Evolutionary conservation across 2,329 filamentous ascomycete genomes (phyloP).

Genomic region (Aspergillus sp.): DNA sequence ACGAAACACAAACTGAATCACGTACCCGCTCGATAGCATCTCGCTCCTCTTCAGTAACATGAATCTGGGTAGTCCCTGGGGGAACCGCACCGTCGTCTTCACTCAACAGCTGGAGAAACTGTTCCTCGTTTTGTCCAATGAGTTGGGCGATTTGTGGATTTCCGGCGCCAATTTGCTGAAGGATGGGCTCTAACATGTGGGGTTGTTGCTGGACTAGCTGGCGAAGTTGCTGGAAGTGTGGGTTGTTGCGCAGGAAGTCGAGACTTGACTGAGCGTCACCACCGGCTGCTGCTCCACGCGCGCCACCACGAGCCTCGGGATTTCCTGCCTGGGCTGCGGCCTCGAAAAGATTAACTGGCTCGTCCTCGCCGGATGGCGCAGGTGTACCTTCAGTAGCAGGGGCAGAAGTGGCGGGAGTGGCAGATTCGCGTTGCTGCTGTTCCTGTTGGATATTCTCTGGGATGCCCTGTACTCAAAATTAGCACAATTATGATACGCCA

Average conservation of each 20-base stretch:
- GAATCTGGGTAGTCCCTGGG: conserved; percentile 85
- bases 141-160: conserved; percentile 93
- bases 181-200: conserved; percentile 96
- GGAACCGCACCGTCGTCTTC: conserved; percentile 87
- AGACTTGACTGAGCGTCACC: conserved; percentile 73
- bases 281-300: conserved; percentile 49
- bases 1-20: conserved; percentile 24
- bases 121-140: conserved; percentile 88
- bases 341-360: conserved; percentile 87
- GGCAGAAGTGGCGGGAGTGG: conserved; percentile 49
- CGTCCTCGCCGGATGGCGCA: conserved; percentile 53
- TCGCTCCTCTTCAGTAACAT: conserved; percentile 92
- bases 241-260: conserved; percentile 92
- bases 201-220: conserved; percentile 97
- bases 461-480: conserved; percentile 68
- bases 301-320: conserved; percentile 41
- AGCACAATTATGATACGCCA: conserved; percentile 8
- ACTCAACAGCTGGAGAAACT: conserved; percentile 86
- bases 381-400: conserved; percentile 38
- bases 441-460: conserved; percentile 81
- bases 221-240: conserved; percentile 96
- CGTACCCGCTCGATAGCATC: conserved; percentile 94
- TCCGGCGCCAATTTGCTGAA: conserved; percentile 92
- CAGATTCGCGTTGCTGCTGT: conserved; percentile 60
- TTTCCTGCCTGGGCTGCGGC: conserved; percentile 78